These are phyloP conservation scores for Claviceps sp. DNA, from an alignment of 2,329 filamentous ascomycete species.

Conservation along the genomic window DNA sequence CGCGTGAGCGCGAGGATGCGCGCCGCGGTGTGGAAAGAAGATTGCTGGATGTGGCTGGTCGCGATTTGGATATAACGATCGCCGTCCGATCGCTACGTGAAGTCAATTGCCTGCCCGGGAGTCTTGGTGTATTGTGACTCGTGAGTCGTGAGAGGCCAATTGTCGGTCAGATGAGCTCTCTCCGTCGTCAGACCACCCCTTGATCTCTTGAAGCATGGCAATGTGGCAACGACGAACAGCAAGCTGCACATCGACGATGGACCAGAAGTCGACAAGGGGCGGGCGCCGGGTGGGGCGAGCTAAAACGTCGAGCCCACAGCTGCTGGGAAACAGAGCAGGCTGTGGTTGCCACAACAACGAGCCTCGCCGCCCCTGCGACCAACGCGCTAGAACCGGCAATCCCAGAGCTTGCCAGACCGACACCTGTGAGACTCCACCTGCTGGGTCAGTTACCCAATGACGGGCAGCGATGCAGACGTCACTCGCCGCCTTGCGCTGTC, in stretches of 20 bases:
- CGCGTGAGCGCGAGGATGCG: too few species aligned
- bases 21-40: too few species aligned
- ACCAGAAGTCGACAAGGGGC: not conserved
- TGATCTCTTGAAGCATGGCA: constrained; percentile 1
- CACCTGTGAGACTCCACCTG: not conserved
- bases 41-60: not conserved
- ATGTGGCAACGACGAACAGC: constrained; percentile 4
- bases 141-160: not conserved
- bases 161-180: not conserved
- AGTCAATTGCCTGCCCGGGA: not conserved
- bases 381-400: constrained; percentile 4
- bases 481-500: not conserved
- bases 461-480: not conserved
- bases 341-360: constrained; percentile 9
- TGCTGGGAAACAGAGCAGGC: constrained; percentile 9
- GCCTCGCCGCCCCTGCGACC: not conserved
- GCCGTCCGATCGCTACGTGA: not conserved
- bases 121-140: not conserved
- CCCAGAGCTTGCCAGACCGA: not conserved
- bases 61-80: not conserved
- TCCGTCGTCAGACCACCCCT: constrained; percentile 1
- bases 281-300: not conserved
- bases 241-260: not conserved
- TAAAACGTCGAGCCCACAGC: constrained; percentile 1
- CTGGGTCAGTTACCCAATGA: not conserved